Base-by-base conservation (phyloP, 768 basidiomycete species). In the Gymnopilus junonius region DNA sequence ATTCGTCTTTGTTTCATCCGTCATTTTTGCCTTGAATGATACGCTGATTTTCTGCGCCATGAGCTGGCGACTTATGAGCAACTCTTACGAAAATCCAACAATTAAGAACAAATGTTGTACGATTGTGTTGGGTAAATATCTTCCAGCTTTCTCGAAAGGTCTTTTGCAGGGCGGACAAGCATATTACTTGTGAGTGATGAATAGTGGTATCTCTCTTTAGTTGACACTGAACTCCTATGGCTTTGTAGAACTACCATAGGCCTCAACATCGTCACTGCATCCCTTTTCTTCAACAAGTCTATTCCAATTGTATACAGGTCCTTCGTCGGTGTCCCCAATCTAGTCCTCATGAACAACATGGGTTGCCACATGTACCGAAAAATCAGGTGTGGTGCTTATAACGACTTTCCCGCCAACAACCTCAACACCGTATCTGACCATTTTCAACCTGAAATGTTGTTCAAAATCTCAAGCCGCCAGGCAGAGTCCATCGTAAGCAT, bases 81-180 rank as follows among this genome's bases (percentile, higher is more conserved):
- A 48, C 23, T 48, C 27, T 37, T 55, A 60, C 25, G 59, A 53
- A 6, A 51, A 40, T 11, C 31, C 51, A 5, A 32, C 55, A n/a
- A 21, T 58, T 8, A 31, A 10, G 12, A 46, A 27, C 8, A 48
- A 48, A 3, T 57, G 51, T 15, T 12, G 25, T 20, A 50, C 58
- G 3, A 43, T 58, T 23, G 17, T 63, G 17, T 29, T 63, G 0
- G 62, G 62, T 6, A 37, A 46, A 39, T 53, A 50, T n/a, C 56
- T 63, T 6, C 62, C 62, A 1, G 55, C 56, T 14, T 63, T 63
- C 37, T 63, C 62, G 1, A 63, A 63, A 32, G 55, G 56, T 4
- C 23, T 63, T 23, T 23, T 63, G 48, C 55, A 57, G 21, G 23
- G 39, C 6, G 51, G 62, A 14, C 62, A 63, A 37, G 29, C 58